phyloP scores from a whole-genome alignment of 441 rosid genomes.

The Gossypium gossypioides region DNA sequence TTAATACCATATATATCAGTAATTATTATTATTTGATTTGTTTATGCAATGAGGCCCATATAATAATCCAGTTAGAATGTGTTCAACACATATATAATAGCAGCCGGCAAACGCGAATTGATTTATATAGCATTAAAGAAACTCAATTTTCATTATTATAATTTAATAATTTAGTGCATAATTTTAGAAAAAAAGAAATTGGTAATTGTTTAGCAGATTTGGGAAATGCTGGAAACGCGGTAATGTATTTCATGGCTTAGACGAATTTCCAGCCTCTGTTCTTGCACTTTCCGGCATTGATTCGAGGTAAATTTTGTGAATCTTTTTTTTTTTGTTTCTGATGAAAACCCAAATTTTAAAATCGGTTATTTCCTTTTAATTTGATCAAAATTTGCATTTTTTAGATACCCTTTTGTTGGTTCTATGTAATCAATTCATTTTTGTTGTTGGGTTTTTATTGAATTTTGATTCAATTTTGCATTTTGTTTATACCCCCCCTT shows the following conservation, averaged over 20 bases:
- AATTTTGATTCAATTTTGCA: slow-evolving; percentile 7
- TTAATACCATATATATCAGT: not conserved
- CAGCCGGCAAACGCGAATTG: not conserved
- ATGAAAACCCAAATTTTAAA: not conserved
- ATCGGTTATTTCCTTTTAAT: not conserved
- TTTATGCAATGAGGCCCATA: not conserved
- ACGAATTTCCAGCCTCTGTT: slow-evolving; percentile 23
- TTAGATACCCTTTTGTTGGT: slow-evolving; percentile 7
- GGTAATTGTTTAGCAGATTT: slow-evolving; percentile 4
- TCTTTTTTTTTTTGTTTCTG: not conserved
- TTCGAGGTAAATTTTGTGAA: slow-evolving; percentile 20
- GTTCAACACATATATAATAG: not conserved
- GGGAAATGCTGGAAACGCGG: slow-evolving; percentile 20
- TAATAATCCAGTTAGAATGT: not conserved
- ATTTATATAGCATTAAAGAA: not conserved
- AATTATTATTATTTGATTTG: not conserved
- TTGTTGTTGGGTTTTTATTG: not conserved
- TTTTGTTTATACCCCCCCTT: not conserved
- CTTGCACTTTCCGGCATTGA: slow-evolving; percentile 19
- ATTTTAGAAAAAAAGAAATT: not conserved
- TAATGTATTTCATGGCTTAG: slow-evolving; percentile 20
- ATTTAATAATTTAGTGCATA: not conserved
- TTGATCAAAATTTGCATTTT: slow-evolving; percentile 6
- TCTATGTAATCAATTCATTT: not conserved
- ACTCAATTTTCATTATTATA: not conserved